Evolutionary conservation across 345 rosid genomes (phyloP).

Genomic region (Dovyalis caffra): DNA sequence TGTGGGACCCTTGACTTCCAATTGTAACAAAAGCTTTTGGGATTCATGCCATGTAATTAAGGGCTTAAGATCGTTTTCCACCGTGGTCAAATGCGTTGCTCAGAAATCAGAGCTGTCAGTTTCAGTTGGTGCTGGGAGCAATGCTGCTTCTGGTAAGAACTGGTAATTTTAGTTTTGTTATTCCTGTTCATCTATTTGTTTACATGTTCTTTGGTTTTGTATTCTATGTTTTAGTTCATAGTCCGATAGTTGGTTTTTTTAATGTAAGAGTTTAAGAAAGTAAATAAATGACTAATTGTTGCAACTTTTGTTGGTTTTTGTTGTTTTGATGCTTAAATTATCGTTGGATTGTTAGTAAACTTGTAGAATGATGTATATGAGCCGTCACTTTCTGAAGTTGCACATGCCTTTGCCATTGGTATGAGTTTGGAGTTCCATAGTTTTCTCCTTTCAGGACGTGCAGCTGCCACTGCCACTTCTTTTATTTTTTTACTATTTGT

Average conservation of each 20-base stretch:
- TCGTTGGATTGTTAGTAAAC: too few relatives aligned
- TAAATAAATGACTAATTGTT: too few relatives aligned
- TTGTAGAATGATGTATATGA: too few relatives aligned
- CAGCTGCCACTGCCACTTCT: not conserved
- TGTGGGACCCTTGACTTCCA: constrained; percentile 22
- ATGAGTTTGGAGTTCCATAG: not conserved
- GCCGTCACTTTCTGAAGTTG: too few relatives aligned
- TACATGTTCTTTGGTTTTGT: not conserved
- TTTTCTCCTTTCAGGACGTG: not conserved
- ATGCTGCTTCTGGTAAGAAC: constrained; percentile 30
- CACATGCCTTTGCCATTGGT: too few relatives aligned
- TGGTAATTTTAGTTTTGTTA: too few relatives aligned
- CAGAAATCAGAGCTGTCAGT: constrained; percentile 29
- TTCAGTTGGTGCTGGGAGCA: constrained; percentile 13
- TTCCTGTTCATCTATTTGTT: not conserved
- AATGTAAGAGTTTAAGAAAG: too few relatives aligned
- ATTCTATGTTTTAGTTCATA: not conserved
- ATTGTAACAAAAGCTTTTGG: not conserved
- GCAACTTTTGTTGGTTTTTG: too few relatives aligned
- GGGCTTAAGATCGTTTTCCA: constrained; percentile 15
- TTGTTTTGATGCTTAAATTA: too few relatives aligned
- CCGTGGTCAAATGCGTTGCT: constrained; percentile 21
- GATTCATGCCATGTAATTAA: constrained; percentile 13
- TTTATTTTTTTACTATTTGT: not conserved
- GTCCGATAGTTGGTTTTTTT: too few relatives aligned